A percentile compares a stretch with the other conserved stretches of the same genome.
phyloP scores from a whole-genome alignment of 1,284 basidiomycete genomes.

The Trametes sp. region DNA sequence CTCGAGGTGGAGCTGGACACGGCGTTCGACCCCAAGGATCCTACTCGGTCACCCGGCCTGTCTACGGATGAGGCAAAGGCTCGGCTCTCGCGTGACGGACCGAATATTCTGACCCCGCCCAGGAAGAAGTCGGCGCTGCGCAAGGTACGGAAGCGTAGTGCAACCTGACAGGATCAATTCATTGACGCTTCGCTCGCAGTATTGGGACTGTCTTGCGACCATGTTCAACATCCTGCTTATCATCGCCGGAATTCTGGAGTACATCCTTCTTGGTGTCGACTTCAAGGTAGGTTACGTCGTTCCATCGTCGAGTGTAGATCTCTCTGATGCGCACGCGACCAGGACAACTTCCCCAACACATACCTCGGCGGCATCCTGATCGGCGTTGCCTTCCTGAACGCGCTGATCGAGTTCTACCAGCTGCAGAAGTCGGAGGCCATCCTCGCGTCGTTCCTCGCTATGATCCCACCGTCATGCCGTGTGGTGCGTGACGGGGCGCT shows the following conservation, averaged over 20 bases:
- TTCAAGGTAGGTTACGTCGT: conserved; percentile 53
- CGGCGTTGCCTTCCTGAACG: conserved; percentile 73
- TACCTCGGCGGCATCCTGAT: conserved; percentile 76
- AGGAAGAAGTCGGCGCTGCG: conserved; percentile 69
- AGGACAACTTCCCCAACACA: conserved; percentile 70
- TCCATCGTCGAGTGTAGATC: not conserved
- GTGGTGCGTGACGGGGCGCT: conserved; percentile 70
- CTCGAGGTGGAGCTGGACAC: conserved; percentile 54
- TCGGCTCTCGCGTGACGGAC: conserved; percentile 61
- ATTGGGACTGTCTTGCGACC: conserved; percentile 65
- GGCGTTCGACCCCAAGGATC: conserved; percentile 60
- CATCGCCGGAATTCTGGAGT: conserved; percentile 68
- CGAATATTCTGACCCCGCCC: conserved; percentile 70
- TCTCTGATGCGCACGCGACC: conserved; percentile 4
- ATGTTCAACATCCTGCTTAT: conserved; percentile 77
- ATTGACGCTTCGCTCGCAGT: conserved; percentile 46
- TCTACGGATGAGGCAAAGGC: conserved; percentile 59
- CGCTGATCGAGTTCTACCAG: conserved; percentile 76
- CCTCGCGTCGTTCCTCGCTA: conserved; percentile 72
- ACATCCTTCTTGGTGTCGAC: conserved; percentile 66
- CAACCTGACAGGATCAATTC: conserved; percentile 14
- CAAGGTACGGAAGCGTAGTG: conserved; percentile 52
- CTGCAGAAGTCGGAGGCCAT: conserved; percentile 76
- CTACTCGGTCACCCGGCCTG: conserved; percentile 59
- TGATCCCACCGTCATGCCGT: conserved; percentile 73